Conservation (phyloP, 2,329 filamentous ascomycete genomes). For the Dryadomyces quercus-mongolicae region DNA sequence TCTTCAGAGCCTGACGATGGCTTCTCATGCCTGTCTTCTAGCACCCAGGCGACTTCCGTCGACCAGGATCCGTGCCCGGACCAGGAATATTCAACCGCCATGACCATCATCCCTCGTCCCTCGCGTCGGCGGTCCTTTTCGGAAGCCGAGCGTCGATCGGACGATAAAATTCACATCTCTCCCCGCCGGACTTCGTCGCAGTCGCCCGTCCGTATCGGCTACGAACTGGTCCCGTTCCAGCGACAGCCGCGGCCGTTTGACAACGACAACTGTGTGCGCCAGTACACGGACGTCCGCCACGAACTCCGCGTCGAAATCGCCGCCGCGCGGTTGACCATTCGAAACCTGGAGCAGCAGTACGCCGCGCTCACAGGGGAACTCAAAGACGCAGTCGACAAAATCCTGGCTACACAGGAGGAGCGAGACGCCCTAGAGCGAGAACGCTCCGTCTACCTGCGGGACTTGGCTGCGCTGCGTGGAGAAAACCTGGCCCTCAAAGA, state of each 20-base stretch:
- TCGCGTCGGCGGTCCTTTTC: neutral
- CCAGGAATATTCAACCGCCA: neutral
- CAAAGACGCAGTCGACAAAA: neutral
- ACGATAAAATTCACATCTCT: neutral
- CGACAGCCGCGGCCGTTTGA: neutral
- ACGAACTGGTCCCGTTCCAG: neutral
- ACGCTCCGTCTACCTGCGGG: neutral
- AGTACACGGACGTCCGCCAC: neutral
- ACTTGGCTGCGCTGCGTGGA: neutral
- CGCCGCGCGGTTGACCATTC: neutral
- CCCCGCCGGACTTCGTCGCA: neutral
- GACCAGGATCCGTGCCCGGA: neutral
- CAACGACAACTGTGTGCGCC: neutral
- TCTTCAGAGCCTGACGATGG: slow-evolving; percentile 3
- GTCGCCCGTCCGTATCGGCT: neutral
- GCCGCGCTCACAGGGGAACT: neutral
- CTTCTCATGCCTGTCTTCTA: slow-evolving; percentile 3
- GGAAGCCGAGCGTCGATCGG: neutral
- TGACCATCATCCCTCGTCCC: neutral
- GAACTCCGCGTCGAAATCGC: neutral
- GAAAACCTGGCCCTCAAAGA: slow-evolving; percentile 2
- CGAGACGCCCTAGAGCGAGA: neutral
- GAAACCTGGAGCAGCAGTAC: neutral
- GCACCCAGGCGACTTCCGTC: slow-evolving; percentile 6
- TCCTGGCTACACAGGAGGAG: neutral